Conservation (phyloP, 345 rosid species). For the Populus tremula region DNA sequence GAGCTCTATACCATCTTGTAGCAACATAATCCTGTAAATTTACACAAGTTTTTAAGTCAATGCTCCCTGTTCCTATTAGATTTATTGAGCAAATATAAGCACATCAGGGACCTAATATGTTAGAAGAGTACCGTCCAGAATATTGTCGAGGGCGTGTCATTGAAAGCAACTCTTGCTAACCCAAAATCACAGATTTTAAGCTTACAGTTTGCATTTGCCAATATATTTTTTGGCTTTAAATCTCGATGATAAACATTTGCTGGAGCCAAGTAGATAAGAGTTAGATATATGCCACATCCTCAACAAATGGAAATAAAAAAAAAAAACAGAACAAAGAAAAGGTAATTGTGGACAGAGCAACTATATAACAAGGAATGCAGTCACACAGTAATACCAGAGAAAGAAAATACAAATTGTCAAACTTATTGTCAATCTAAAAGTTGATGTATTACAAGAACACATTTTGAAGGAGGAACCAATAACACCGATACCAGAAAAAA, state of each 20-base stretch:
- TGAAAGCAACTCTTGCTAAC: slow-evolving; percentile 92
- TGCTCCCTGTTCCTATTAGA: neutral
- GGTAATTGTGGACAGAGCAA: neutral
- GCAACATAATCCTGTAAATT: slow-evolving; percentile 85
- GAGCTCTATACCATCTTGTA: slow-evolving; percentile 98
- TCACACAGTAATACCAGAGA: neutral
- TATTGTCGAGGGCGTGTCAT: slow-evolving; percentile 77
- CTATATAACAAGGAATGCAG: neutral
- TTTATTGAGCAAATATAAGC: neutral
- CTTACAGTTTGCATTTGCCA: slow-evolving; percentile 98
- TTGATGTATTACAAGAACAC: too few species aligned
- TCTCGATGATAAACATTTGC: slow-evolving; percentile 95
- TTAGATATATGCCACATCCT: slow-evolving; percentile 2
- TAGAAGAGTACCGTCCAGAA: slow-evolving; percentile 76
- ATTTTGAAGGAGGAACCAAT: too few species aligned
- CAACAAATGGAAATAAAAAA: neutral
- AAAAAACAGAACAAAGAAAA: neutral
- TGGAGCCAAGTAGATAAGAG: slow-evolving; percentile 43
- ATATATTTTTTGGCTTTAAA: slow-evolving; percentile 88
- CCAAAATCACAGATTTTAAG: slow-evolving; percentile 97
- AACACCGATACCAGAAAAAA: too few species aligned
- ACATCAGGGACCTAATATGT: slow-evolving; percentile 1
- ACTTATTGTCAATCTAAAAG: neutral
- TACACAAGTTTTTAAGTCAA: slow-evolving; percentile 12
- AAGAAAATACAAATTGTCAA: neutral